phyloP scores from a whole-genome alignment of 495 filamentous ascomycete genomes.

The Jackrogersella multiformis region DNA sequence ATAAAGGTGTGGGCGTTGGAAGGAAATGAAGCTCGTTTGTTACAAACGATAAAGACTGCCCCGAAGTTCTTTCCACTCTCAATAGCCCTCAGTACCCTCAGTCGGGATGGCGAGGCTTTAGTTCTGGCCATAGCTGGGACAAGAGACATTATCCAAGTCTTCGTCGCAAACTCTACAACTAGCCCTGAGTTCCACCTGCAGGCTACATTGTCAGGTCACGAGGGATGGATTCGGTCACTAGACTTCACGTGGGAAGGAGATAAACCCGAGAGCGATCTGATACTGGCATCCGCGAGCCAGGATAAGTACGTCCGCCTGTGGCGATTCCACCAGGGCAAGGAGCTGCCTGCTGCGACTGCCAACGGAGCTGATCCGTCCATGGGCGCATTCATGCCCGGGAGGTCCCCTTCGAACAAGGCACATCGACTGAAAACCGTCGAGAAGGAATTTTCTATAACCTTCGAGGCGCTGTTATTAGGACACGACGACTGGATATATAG shows the following conservation, averaged over 20 bases:
- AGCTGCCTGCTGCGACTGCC: conserved; percentile 60
- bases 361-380: conserved; percentile 55
- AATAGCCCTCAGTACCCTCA: conserved; percentile 70
- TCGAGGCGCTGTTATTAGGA: conserved; percentile 92
- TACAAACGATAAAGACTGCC: conserved; percentile 76
- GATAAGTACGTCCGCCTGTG: conserved; percentile 97
- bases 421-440: conserved; percentile 68
- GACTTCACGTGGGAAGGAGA: conserved; percentile 74
- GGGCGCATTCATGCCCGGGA: conserved; percentile 65
- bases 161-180: conserved; percentile 56
- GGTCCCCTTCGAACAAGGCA: conserved; percentile 84
- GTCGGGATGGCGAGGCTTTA: conserved; percentile 55
- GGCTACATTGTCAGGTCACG: conserved; percentile 86
- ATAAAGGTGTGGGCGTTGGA: conserved; percentile 78
- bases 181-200: conserved; percentile 69
- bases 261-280: conserved; percentile 66
- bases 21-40: conserved; percentile 55
- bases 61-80: conserved; percentile 84
- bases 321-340: conserved; percentile 78
- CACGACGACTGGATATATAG: conserved; percentile 99
- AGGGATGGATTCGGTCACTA: conserved; percentile 91
- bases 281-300: conserved; percentile 94
- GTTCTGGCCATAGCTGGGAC: conserved; percentile 88
- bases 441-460: conserved; percentile 78
- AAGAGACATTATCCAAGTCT: conserved; percentile 78